These are phyloP conservation scores for Candida morakotiae DNA, from an alignment of 805 yeast species.

Conservation along the genomic window DNA sequence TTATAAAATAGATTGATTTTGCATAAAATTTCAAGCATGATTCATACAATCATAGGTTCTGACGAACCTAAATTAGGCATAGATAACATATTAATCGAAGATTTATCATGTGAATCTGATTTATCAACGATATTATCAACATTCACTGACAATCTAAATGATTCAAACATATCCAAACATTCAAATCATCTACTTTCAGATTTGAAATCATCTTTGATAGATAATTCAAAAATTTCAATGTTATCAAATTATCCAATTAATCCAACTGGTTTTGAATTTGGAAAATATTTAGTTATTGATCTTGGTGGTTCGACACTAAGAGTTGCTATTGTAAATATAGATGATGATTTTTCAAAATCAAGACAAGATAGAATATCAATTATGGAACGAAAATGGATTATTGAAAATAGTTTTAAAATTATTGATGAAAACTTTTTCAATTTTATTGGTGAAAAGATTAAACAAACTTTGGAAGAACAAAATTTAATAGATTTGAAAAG, in stretches of 20 bases:
- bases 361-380: slow-evolving; percentile 22
- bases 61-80: background rate
- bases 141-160: slow-evolving; percentile 5
- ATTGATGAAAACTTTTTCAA: slow-evolving; percentile 42
- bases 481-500: slow-evolving; percentile 7
- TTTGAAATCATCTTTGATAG: slow-evolving; percentile 26
- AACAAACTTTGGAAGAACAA: slow-evolving; percentile 19
- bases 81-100: background rate
- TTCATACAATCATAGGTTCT: no score
- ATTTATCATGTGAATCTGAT: no score
- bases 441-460: slow-evolving; percentile 33
- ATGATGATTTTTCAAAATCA: slow-evolving; percentile 9
- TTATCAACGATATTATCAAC: slow-evolving; percentile 3
- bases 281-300: slow-evolving; percentile 46
- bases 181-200: slow-evolving; percentile 18
- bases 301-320: slow-evolving; percentile 56
- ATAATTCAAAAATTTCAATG: slow-evolving; percentile 31
- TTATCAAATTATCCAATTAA: slow-evolving; percentile 35
- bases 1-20: no score
- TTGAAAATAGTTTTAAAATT: slow-evolving; percentile 33
- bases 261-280: slow-evolving; percentile 34
- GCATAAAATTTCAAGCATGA: no score
- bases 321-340: slow-evolving; percentile 34
- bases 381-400: slow-evolving; percentile 33
- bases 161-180: slow-evolving; percentile 10